Evolutionary conservation across 768 basidiomycete species (phyloP).

Genomic region (Cyathus striatus): DNA sequence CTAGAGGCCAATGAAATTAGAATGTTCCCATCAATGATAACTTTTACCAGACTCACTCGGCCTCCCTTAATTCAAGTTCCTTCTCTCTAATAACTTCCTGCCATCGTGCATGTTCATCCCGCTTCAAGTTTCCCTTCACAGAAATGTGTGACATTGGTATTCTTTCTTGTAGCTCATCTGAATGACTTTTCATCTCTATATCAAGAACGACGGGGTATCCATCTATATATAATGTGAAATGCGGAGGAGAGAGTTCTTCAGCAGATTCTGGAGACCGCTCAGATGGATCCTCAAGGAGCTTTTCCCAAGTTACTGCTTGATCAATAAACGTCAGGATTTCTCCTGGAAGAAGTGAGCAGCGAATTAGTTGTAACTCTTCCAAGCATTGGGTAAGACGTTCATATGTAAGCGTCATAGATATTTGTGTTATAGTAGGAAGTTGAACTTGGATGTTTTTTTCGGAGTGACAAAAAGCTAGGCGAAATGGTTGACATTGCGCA

Average conservation of each 20-base stretch:
- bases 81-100: slow-evolving; percentile 31
- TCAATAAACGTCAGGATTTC: slow-evolving; percentile 46
- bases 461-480: no score
- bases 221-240: slow-evolving; percentile 26
- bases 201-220: slow-evolving; percentile 32
- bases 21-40: slow-evolving; percentile 1
- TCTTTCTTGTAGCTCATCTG: no score
- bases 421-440: no score
- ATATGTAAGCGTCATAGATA: no score
- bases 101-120: slow-evolving; percentile 48
- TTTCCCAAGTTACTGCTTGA: slow-evolving; percentile 23
- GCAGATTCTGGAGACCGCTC: no score
- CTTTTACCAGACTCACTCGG: slow-evolving; percentile 18
- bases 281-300: slow-evolving; percentile 12
- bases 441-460: no score
- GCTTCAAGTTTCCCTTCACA: slow-evolving; percentile 41
- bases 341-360: slow-evolving; percentile 56
- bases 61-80: slow-evolving; percentile 25
- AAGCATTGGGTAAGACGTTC: no score
- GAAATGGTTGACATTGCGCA: no score
- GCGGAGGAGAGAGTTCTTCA: slow-evolving; percentile 2
- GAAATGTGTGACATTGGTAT: no score
- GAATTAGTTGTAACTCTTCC: slow-evolving; percentile 57
- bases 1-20: slow-evolving; percentile 24
- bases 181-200: slow-evolving; percentile 13